Conservation (phyloP, 768 basidiomycete species). For the Mycena vitilis region DNA sequence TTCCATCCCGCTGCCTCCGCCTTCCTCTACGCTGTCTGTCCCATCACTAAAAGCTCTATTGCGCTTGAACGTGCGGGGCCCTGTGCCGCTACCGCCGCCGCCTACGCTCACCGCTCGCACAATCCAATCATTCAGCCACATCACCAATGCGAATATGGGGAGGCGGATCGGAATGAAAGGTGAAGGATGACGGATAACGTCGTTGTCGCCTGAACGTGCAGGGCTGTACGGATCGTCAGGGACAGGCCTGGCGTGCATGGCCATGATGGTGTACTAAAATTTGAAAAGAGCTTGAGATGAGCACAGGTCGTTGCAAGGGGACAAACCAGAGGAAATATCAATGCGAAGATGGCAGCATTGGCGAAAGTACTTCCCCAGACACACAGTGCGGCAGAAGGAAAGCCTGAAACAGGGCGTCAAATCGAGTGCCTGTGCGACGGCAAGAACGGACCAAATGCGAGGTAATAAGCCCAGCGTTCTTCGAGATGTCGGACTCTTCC, state of each 20-base stretch:
- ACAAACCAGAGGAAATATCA: constrained; percentile 80
- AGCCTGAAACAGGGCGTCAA: constrained; percentile 55
- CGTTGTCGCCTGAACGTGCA: constrained; percentile 42
- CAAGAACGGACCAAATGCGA: constrained; percentile 73
- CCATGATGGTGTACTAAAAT: constrained; percentile 85
- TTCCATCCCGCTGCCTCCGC: constrained; percentile 47
- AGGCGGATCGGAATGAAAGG: constrained; percentile 85
- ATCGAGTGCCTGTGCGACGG: background rate
- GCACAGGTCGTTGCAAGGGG: background rate
- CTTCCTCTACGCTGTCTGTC: constrained; percentile 73
- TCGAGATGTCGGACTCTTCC: constrained; percentile 80
- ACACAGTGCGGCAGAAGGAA: constrained; percentile 80
- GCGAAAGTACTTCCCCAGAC: constrained; percentile 79
- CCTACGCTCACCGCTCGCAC: constrained; percentile 72
- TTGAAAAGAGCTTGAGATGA: constrained; percentile 10
- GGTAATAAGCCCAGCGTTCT: constrained; percentile 90
- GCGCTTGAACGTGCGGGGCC: constrained; percentile 36
- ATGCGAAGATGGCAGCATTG: constrained; percentile 85
- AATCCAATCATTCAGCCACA: constrained; percentile 79
- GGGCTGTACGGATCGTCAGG: constrained; percentile 84
- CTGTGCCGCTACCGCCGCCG: constrained; percentile 44
- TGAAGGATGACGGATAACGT: constrained; percentile 71
- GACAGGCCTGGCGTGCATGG: constrained; percentile 79
- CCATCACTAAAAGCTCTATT: constrained; percentile 56
- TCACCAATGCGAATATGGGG: constrained; percentile 78